A percentile compares a stretch with the other conserved stretches of the same genome.
These are phyloP conservation scores for Neofusicoccum laricinum DNA, from an alignment of 2,329 filamentous ascomycete species.

Conservation along the genomic window DNA sequence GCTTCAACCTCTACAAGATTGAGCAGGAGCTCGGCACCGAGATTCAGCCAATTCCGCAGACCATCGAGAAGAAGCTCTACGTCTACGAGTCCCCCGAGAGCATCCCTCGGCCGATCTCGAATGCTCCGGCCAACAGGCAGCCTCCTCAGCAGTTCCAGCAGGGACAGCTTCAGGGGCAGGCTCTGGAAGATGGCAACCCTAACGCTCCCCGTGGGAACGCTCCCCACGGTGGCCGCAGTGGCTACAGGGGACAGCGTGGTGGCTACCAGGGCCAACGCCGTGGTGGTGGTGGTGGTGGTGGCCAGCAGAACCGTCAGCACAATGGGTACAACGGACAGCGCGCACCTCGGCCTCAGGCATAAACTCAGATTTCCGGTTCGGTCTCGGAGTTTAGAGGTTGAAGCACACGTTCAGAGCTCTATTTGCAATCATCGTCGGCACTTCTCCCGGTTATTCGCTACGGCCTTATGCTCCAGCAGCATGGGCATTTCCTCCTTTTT, in stretches of 20 bases:
- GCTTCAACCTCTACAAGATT: slow-evolving; percentile 98
- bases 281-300: slow-evolving; percentile 19
- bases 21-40: slow-evolving; percentile 96
- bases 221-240: slow-evolving; percentile 16
- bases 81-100: slow-evolving; percentile 96
- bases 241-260: slow-evolving; percentile 20
- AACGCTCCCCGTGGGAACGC: slow-evolving; percentile 14
- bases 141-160: slow-evolving; percentile 15
- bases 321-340: slow-evolving; percentile 36
- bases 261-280: slow-evolving; percentile 25
- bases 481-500: slow-evolving; percentile 8
- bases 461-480: slow-evolving; percentile 1
- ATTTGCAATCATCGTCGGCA: slow-evolving; percentile 13
- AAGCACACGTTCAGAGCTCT: slow-evolving; percentile 14
- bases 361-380: slow-evolving; percentile 15
- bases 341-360: slow-evolving; percentile 33
- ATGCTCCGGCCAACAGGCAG: slow-evolving; percentile 39
- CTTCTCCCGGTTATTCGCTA: slow-evolving; percentile 14
- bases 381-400: slow-evolving; percentile 17
- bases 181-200: slow-evolving; percentile 19
- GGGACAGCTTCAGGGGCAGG: slow-evolving; percentile 26
- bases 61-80: slow-evolving; percentile 96
- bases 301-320: slow-evolving; percentile 31
- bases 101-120: slow-evolving; percentile 79
- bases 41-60: slow-evolving; percentile 90